Evolutionary conservation across 208 protist species (phyloP).

Genomic region (Trypanosomatidae sp.): DNA sequence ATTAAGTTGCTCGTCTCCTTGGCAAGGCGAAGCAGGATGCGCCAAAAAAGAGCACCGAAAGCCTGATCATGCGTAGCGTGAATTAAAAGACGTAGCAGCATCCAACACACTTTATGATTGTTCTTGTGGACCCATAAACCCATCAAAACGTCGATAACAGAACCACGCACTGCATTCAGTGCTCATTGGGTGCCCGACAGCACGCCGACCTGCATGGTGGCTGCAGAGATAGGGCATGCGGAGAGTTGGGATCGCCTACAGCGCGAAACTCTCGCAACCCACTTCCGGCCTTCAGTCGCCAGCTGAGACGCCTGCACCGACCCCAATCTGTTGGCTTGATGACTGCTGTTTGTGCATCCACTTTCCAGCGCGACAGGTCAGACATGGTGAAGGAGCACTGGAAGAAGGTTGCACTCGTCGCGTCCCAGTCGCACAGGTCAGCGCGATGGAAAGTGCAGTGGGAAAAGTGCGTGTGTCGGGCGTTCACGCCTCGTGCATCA

Average conservation of each 20-base stretch:
- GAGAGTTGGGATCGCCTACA: constrained; percentile 8
- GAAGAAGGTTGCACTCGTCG: constrained; percentile 72
- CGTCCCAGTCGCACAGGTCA: constrained; percentile 69
- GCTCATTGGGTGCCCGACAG: not conserved
- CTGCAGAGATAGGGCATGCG: constrained; percentile 9
- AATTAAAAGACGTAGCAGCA: too few relatives aligned
- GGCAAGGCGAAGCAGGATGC: too few relatives aligned
- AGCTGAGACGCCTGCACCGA: constrained; percentile 55
- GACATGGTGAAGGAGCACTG: constrained; percentile 72
- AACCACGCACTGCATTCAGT: too few relatives aligned
- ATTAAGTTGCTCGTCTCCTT: too few relatives aligned
- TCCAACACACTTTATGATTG: too few relatives aligned
- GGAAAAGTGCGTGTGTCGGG: constrained; percentile 52
- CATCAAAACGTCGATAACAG: too few relatives aligned
- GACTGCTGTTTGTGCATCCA: constrained; percentile 66
- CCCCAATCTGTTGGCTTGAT: constrained; percentile 65
- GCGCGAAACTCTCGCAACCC: constrained; percentile 42
- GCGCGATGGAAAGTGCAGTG: constrained; percentile 69
- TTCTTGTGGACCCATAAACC: too few relatives aligned
- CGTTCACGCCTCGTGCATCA: constrained; percentile 36
- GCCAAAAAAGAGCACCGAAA: too few relatives aligned
- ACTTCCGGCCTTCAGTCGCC: constrained; percentile 27
- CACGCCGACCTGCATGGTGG: constrained; percentile 19
- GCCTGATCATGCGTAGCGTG: too few relatives aligned
- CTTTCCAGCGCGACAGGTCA: constrained; percentile 62